Evolutionary conservation across 768 basidiomycete species (phyloP).

Genomic region (Agaricus subrufescens): DNA sequence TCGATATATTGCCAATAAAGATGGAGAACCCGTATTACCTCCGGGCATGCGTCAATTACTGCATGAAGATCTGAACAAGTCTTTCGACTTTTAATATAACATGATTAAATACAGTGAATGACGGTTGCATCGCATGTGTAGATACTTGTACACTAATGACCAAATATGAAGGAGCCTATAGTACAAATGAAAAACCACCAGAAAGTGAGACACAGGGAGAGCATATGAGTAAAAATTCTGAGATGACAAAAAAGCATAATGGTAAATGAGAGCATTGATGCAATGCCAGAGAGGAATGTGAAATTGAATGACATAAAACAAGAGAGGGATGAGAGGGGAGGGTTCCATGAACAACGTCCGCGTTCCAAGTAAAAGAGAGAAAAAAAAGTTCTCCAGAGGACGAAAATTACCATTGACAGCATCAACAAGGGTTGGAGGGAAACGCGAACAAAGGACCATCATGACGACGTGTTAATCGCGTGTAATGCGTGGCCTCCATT

Average conservation of each 20-base stretch:
- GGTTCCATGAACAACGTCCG: background rate
- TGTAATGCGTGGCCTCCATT: background rate
- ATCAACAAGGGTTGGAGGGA: background rate
- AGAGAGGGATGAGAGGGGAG: background rate
- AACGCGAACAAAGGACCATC: background rate
- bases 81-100: conserved; percentile 66
- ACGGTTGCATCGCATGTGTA: background rate
- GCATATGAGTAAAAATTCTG: background rate
- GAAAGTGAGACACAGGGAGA: background rate
- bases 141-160: conserved; percentile 5
- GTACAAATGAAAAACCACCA: conserved; percentile 1
- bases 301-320: background rate
- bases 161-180: conserved; percentile 4
- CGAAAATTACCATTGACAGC: too few relatives aligned
- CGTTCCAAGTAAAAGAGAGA: background rate
- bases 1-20: conserved; percentile 46
- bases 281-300: background rate
- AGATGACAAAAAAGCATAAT: conserved; percentile 8
- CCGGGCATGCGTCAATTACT: conserved; percentile 87
- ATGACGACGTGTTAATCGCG: conserved; percentile 6
- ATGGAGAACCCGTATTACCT: conserved; percentile 70
- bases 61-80: conserved; percentile 80
- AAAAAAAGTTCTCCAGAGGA: too few relatives aligned
- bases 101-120: background rate
- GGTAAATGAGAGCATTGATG: conserved; percentile 11